Base-by-base conservation (phyloP, 805 yeast genomes). In the Wickerhamiella brachini region DNA sequence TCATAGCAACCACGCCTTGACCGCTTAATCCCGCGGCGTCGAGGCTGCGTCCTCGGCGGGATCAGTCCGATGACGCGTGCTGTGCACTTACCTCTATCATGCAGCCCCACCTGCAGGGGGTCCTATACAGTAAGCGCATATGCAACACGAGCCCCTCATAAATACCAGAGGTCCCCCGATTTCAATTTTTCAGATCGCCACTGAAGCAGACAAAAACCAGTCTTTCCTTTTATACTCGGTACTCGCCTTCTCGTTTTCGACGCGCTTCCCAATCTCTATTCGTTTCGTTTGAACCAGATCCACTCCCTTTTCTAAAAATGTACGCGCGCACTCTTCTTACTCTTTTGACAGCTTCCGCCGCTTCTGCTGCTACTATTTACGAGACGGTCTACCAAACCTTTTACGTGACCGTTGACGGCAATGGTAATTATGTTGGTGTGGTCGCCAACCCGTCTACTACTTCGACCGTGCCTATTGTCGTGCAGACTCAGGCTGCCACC, bases 381-480 rank as follows among this genome's bases (percentile, higher is more conserved):
- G 54, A 56, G 45, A 56, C 59, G n/a, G 60, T 48, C 42, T 53
- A 50, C 47, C 34, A 41, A 18, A 56, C 60, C 37, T 52, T 51
- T 54, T 53, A 49, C 43, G 60, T 56, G 10, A 58, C 62, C 8
- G 56, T 58, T 3, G 48, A 50, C 51, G 52, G 31, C 10, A 23
- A 31, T 44, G 49, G 45, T 29, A 23, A 43, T 31, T 17, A 7
- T n/a, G 48, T 22, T 20, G 47, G 44, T 10, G 44, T 51, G 18
- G 22, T 42, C 12, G 24, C 51, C 10, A 22, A 17, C 24, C 10
- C 45, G n/a, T 31, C 52, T 22, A 3, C 44, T 13, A 15, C 48
- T 38, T 22, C 45, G 31, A 29, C 39, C 48, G 24, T 18, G 8
- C 20, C 48, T 20, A n/a, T 41, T n/a, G 49, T 22, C 4, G 38